Conservation (phyloP, 345 rosid genomes). For the Leavenworthia alabamica region DNA sequence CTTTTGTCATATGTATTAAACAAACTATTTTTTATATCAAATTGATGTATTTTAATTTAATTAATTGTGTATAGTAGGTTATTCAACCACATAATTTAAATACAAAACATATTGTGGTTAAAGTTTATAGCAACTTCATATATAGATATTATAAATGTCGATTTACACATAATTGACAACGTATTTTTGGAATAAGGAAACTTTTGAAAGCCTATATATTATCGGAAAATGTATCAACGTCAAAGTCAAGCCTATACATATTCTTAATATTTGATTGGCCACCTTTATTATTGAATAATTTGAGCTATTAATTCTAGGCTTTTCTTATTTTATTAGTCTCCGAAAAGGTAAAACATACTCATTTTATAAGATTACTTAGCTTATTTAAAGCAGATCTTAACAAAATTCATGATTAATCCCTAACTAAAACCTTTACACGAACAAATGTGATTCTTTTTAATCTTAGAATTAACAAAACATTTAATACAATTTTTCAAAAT, state of each 20-base stretch:
- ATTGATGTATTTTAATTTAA: too few relatives aligned
- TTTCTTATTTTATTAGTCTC: constrained; percentile 8
- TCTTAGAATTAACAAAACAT: not conserved
- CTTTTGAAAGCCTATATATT: constrained; percentile 8
- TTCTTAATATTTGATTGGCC: constrained; percentile 6
- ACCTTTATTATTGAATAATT: constrained; percentile 24
- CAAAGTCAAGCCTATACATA: constrained; percentile 29
- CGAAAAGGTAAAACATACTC: constrained; percentile 2
- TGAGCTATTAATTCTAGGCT: constrained; percentile 9
- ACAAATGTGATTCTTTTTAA: not conserved
- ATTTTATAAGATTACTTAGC: too few relatives aligned
- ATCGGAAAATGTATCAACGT: constrained; percentile 21
- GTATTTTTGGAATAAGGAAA: not conserved
- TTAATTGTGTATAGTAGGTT: too few relatives aligned
- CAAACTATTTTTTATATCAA: too few relatives aligned
- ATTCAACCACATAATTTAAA: too few relatives aligned
- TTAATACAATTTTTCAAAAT: too few relatives aligned
- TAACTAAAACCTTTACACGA: not conserved
- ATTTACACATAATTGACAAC: too few relatives aligned
- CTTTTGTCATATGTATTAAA: constrained; percentile 1
- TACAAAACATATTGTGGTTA: too few relatives aligned
- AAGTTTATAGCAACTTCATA: too few relatives aligned
- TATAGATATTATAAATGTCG: not conserved
- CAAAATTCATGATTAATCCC: not conserved
- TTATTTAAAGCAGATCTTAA: not conserved